phyloP scores from a whole-genome alignment of 345 rosid genomes.

The Chamaenerion angustifolium region DNA sequence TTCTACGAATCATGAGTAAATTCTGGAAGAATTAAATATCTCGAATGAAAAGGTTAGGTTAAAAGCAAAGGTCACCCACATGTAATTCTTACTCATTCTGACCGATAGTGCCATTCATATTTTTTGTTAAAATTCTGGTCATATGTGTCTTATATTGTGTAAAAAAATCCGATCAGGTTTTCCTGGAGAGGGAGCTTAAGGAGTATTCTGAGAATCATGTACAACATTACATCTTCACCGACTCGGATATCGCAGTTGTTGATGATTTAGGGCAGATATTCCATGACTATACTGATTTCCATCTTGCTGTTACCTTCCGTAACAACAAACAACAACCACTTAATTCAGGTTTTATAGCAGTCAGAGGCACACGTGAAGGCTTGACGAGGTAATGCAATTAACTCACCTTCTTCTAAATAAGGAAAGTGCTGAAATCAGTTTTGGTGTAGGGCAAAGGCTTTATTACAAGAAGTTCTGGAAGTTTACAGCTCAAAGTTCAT shows the following conservation, averaged over 20 bases:
- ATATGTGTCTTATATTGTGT: neutral
- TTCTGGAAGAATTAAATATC: too few species aligned
- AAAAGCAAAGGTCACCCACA: too few species aligned
- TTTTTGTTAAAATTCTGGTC: neutral
- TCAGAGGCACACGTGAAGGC: conserved; percentile 73
- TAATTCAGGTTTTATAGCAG: conserved; percentile 90
- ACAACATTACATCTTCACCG: conserved; percentile 68
- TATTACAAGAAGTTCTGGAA: conserved; percentile 49
- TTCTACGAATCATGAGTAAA: too few species aligned
- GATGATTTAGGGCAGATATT: conserved; percentile 55
- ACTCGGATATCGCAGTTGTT: conserved; percentile 78
- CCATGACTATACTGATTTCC: conserved; percentile 40
- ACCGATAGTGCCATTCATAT: neutral
- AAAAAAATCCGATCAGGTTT: conserved; percentile 25
- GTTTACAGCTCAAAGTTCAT: conserved; percentile 54
- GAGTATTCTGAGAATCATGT: conserved; percentile 22
- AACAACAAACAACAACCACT: conserved; percentile 91
- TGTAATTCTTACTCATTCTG: too few species aligned
- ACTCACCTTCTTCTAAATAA: neutral
- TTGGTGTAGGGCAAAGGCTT: conserved; percentile 53
- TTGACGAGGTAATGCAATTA: conserved; percentile 36
- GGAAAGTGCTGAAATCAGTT: neutral
- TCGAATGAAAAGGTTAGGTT: too few species aligned
- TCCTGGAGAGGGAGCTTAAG: conserved; percentile 49
- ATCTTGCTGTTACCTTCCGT: conserved; percentile 79